Conservation (phyloP, 1,284 basidiomycete genomes). For the Cutaneotrichosporon daszewskae region DNA sequence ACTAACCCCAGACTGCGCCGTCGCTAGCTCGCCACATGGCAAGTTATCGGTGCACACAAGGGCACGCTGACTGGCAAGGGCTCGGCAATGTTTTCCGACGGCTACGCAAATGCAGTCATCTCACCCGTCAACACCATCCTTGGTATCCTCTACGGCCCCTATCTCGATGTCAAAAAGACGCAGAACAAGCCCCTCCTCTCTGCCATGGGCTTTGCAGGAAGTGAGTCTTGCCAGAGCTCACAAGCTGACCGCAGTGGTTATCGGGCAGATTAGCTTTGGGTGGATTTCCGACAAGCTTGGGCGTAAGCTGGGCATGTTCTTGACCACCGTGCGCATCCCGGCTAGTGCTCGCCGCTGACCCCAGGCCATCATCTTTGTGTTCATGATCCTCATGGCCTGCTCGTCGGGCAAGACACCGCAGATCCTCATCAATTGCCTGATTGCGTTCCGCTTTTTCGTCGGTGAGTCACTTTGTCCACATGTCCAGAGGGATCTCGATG, state of each 20-base stretch:
- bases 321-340: conserved; percentile 5
- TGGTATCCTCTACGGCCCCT: conserved; percentile 57
- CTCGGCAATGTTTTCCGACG: conserved; percentile 75
- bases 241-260: conserved; percentile 11
- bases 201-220: conserved; percentile 68
- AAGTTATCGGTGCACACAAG: too few relatives aligned
- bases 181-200: conserved; percentile 56
- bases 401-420: conserved; percentile 10
- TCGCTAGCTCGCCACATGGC: neutral
- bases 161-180: conserved; percentile 50
- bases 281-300: conserved; percentile 80
- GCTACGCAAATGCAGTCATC: conserved; percentile 74
- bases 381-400: conserved; percentile 56
- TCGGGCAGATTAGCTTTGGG: conserved; percentile 40
- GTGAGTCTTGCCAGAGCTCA: conserved; percentile 22
- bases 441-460: conserved; percentile 74
- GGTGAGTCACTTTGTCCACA: too few relatives aligned
- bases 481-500: neutral
- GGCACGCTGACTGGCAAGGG: conserved; percentile 45
- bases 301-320: conserved; percentile 56
- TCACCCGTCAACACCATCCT: conserved; percentile 57
- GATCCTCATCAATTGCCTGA: conserved; percentile 70
- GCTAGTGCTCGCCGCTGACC: neutral
- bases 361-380: conserved; percentile 12
- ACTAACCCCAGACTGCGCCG: neutral